Percentiles rank a stretch among this genome's conserved stretches.
Conservation (phyloP, 2,329 filamentous ascomycete genomes). For the Aspergillus sp. region DNA sequence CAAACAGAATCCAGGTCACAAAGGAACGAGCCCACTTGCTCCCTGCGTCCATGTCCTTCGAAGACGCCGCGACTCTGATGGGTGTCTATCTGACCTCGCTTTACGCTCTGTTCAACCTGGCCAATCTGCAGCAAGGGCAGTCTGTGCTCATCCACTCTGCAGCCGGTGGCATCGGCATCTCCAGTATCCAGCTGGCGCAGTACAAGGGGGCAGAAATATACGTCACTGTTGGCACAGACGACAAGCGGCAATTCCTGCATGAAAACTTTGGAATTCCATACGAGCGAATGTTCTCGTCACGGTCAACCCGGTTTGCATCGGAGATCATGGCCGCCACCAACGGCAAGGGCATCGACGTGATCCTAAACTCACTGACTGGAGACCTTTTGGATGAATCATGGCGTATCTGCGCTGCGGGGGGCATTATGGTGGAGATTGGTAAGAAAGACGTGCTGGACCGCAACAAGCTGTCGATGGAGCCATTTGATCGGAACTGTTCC, state of each 20-base stretch:
- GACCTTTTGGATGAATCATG: not conserved
- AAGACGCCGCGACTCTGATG: no score
- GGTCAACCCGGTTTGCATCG: slow-evolving; percentile 14
- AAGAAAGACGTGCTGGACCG: not conserved
- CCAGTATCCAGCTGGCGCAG: slow-evolving; percentile 17
- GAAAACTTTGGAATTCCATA: slow-evolving; percentile 11
- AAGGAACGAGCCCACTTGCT: no score
- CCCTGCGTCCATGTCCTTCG: no score
- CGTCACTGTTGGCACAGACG: slow-evolving; percentile 17
- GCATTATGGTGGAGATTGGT: not conserved
- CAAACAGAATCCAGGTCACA: no score
- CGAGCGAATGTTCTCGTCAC: slow-evolving; percentile 23
- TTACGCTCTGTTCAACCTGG: no score
- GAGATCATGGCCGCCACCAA: not conserved
- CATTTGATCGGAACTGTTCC: not conserved
- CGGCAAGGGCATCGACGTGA: slow-evolving; percentile 20
- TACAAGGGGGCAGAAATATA: slow-evolving; percentile 13
- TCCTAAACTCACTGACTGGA: not conserved
- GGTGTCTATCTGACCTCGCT: no score
- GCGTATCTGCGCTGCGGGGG: not conserved
- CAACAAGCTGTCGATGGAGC: not conserved
- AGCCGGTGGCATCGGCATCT: slow-evolving; percentile 15
- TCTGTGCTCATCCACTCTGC: slow-evolving; percentile 19
- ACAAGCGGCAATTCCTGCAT: slow-evolving; percentile 17
- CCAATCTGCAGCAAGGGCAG: not conserved